Evolutionary conservation across 495 filamentous ascomycete genomes (phyloP).

Genomic region (Evernia prunastri): DNA sequence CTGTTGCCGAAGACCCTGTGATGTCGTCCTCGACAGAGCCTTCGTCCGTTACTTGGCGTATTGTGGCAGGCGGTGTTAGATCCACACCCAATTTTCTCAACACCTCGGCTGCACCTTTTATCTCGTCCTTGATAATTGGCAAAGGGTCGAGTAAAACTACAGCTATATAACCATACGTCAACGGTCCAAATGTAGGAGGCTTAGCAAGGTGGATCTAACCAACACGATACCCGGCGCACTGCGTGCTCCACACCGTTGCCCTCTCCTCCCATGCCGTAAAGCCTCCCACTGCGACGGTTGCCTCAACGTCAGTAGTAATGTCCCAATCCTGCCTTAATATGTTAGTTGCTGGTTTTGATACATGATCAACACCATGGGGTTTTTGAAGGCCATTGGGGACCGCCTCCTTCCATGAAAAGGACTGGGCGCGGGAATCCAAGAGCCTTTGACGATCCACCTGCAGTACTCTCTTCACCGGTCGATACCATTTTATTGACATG

Average conservation of each 20-base stretch:
- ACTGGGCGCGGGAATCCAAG: neutral
- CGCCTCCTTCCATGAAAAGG: neutral
- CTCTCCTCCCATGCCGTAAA: constrained; percentile 16
- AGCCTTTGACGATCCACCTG: neutral
- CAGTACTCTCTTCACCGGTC: constrained; percentile 6
- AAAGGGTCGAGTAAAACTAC: constrained; percentile 14
- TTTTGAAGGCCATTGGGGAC: neutral
- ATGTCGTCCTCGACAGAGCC: neutral
- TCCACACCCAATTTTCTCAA: neutral
- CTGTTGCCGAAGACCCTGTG: neutral
- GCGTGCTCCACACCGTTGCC: constrained; percentile 12
- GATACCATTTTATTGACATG: constrained; percentile 16
- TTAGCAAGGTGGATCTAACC: neutral
- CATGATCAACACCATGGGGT: constrained; percentile 4
- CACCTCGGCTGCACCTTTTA: neutral
- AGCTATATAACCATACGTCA: neutral
- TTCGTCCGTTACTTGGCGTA: neutral
- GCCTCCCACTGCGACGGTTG: neutral
- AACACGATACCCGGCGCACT: neutral
- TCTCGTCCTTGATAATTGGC: constrained; percentile 3
- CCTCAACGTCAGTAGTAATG: neutral
- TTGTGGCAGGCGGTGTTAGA: neutral
- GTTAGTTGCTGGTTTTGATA: constrained; percentile 8
- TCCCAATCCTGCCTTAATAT: constrained; percentile 13
- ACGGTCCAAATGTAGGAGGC: neutral